Conservation (phyloP, 164 flowering plant species). For the Saururus chinensis region DNA sequence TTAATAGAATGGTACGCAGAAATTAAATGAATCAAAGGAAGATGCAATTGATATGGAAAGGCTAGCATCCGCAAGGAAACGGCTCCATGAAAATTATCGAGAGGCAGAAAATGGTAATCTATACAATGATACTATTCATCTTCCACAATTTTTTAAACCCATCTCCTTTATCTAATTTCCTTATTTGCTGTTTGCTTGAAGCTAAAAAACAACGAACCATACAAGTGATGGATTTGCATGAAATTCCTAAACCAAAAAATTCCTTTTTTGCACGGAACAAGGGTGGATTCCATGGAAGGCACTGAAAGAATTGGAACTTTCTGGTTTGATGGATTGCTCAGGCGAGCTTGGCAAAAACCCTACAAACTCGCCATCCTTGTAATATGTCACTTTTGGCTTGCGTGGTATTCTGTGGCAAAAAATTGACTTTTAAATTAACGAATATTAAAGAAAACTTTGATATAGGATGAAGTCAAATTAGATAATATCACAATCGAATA, state of each 20-base stretch:
- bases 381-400: too few species aligned
- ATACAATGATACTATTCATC: not conserved
- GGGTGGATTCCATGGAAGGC: slow-evolving; percentile 65
- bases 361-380: not conserved
- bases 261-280: slow-evolving; percentile 65
- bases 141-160: not conserved
- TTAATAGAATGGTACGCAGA: slow-evolving; percentile 15
- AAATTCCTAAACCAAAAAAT: slow-evolving; percentile 84
- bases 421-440: too few species aligned
- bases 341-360: not conserved
- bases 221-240: slow-evolving; percentile 89
- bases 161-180: not conserved
- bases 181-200: slow-evolving; percentile 18
- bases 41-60: slow-evolving; percentile 45
- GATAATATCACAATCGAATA: too few species aligned
- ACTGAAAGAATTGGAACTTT: slow-evolving; percentile 18
- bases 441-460: too few species aligned
- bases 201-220: slow-evolving; percentile 97
- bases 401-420: too few species aligned
- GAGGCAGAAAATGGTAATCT: slow-evolving; percentile 81
- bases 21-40: slow-evolving; percentile 37
- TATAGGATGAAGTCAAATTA: too few species aligned
- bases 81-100: slow-evolving; percentile 86
- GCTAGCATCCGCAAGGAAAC: slow-evolving; percentile 75
- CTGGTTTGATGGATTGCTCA: not conserved